A percentile compares a stretch with the other conserved stretches of the same genome.
phyloP scores from a whole-genome alignment of 257 asterid genomes.

The Ocimum tenuiflorum region DNA sequence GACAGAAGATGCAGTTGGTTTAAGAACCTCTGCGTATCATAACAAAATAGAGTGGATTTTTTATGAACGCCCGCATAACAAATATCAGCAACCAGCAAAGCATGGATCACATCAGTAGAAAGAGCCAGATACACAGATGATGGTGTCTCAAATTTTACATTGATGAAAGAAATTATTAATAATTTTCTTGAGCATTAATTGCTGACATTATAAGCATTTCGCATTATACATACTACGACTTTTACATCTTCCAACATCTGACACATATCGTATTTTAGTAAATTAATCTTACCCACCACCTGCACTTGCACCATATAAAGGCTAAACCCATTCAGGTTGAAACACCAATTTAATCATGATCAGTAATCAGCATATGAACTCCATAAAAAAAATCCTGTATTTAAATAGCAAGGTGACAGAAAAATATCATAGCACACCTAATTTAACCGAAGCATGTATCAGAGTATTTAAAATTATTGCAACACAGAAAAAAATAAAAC shows the following conservation, averaged over 20 bases:
- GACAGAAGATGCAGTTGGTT: background rate
- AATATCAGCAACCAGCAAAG: background rate
- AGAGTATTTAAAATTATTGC: background rate
- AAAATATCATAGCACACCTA: background rate
- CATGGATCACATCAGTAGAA: background rate
- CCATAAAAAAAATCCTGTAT: conserved; percentile 5
- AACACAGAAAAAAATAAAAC: background rate
- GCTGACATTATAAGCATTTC: background rate
- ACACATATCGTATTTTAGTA: background rate
- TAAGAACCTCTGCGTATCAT: background rate
- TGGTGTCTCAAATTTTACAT: background rate
- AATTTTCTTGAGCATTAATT: background rate
- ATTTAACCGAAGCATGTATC: background rate
- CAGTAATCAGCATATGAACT: background rate
- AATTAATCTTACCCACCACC: background rate
- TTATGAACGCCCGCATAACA: background rate
- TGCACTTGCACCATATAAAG: conserved; percentile 6
- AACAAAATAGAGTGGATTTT: background rate
- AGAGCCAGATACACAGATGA: background rate
- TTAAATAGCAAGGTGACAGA: background rate
- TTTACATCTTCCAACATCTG: background rate
- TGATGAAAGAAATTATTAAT: background rate
- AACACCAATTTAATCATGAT: background rate
- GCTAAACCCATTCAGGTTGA: background rate
- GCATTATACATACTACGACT: background rate